A percentile compares a stretch with the other conserved stretches of the same genome.
Evolutionary conservation across 192 early-diverging fungal species (phyloP).

Genomic region (Backusella luteola): DNA sequence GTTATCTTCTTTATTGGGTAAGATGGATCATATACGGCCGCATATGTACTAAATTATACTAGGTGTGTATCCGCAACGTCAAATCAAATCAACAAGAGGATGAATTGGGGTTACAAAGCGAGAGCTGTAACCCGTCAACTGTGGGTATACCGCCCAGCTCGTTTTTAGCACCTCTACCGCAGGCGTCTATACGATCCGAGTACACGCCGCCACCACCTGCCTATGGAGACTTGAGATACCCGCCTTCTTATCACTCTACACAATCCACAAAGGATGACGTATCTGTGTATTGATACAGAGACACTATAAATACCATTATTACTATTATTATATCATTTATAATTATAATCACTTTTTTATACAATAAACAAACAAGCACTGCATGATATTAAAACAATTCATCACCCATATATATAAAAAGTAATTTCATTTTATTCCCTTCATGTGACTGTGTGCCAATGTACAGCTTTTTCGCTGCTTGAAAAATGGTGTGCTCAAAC

Average conservation of each 20-base stretch:
- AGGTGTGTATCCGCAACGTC: neutral
- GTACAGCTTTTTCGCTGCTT: no score
- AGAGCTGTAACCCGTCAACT: neutral
- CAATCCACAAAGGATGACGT: conserved; percentile 4
- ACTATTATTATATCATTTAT: neutral
- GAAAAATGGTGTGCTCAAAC: no score
- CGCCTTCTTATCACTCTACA: conserved; percentile 12
- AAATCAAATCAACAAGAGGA: neutral
- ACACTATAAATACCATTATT: neutral
- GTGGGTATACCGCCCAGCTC: neutral
- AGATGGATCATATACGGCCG: no score
- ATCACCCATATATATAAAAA: no score
- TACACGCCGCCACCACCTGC: conserved; percentile 11
- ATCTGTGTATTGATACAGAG: neutral
- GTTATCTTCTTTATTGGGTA: conserved; percentile 4
- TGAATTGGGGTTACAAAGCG: neutral
- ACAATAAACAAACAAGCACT: no score
- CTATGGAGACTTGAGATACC: conserved; percentile 3
- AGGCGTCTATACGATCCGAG: neutral
- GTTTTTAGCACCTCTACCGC: neutral
- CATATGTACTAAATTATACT: no score
- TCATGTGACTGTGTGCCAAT: no score
- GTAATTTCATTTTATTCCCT: no score
- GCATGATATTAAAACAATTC: no score
- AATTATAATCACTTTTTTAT: neutral